Conservation (phyloP, 2,329 filamentous ascomycete species). For the Fusarium piperis region DNA sequence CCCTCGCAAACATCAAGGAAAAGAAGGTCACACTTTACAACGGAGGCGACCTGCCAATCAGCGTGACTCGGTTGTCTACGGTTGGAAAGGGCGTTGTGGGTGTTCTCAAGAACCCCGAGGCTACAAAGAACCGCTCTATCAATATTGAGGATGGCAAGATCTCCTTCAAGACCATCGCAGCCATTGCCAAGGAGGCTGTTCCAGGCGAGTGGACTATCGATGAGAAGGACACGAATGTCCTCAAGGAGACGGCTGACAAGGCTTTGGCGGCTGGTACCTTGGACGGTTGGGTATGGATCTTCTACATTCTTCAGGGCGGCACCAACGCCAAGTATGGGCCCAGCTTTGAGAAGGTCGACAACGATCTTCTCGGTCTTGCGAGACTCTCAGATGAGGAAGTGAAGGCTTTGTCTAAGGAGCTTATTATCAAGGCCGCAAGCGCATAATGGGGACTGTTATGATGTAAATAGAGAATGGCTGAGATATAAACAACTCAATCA, state of each 20-base stretch:
- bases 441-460: not conserved
- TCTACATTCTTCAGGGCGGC: slow-evolving; percentile 3
- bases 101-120: slow-evolving; percentile 3
- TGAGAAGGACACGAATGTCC: not conserved
- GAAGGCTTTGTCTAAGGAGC: not conserved
- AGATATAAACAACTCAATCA: not conserved
- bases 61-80: not conserved
- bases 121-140: not conserved
- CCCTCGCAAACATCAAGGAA: not conserved
- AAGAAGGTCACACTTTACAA: not conserved
- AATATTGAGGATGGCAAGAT: slow-evolving; percentile 4
- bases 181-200: not conserved
- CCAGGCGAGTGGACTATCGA: not conserved
- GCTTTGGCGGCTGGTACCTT: not conserved
- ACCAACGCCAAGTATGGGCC: slow-evolving; percentile 5
- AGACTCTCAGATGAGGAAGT: not conserved
- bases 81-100: slow-evolving; percentile 2
- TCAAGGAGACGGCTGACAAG: not conserved
- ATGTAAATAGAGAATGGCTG: not conserved
- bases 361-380: not conserved
- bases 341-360: slow-evolving; percentile 3
- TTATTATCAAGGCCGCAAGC: not conserved
- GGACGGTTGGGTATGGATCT: slow-evolving; percentile 9
- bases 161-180: not conserved
- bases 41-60: not conserved